Evolutionary conservation across 495 filamentous ascomycete genomes (phyloP).

Genomic region (Penicillium roqueforti): DNA sequence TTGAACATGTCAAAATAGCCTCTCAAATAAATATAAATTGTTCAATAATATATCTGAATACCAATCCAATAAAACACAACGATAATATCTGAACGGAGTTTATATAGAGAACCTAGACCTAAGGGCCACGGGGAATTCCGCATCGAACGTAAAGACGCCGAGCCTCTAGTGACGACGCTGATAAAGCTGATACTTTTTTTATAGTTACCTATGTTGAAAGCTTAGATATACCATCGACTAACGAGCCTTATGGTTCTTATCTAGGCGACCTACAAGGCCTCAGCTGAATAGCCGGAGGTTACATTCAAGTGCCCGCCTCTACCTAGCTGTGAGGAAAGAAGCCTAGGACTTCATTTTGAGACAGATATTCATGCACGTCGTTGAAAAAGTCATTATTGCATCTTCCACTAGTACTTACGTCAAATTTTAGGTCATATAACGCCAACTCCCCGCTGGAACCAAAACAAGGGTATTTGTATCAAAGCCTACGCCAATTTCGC

Average conservation of each 20-base stretch:
- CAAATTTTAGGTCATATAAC: background rate
- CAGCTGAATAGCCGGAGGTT: constrained; percentile 68
- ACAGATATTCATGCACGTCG: background rate
- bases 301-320: constrained; percentile 2
- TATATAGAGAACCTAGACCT: too few species aligned
- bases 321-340: too few species aligned
- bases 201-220: background rate
- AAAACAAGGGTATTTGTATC: constrained; percentile 3
- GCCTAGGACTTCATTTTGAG: background rate
- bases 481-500: constrained; percentile 9
- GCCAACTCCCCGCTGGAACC: background rate
- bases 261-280: constrained; percentile 57
- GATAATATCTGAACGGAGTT: too few species aligned
- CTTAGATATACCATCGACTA: background rate
- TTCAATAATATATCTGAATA: background rate
- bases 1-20: background rate
- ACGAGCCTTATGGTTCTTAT: constrained; percentile 63
- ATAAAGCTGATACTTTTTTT: constrained; percentile 64
- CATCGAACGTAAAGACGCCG: constrained; percentile 46
- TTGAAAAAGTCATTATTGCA: background rate
- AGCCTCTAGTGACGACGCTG: constrained; percentile 69
- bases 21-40: constrained; percentile 5
- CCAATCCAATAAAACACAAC: too few species aligned
- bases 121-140: constrained; percentile 18
- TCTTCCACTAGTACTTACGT: background rate